Evolutionary conservation across 2,329 filamentous ascomycete species (phyloP), one percentile per base, ranked within the genome.

Genomic region (Verticillium nonalfalfae): DNA sequence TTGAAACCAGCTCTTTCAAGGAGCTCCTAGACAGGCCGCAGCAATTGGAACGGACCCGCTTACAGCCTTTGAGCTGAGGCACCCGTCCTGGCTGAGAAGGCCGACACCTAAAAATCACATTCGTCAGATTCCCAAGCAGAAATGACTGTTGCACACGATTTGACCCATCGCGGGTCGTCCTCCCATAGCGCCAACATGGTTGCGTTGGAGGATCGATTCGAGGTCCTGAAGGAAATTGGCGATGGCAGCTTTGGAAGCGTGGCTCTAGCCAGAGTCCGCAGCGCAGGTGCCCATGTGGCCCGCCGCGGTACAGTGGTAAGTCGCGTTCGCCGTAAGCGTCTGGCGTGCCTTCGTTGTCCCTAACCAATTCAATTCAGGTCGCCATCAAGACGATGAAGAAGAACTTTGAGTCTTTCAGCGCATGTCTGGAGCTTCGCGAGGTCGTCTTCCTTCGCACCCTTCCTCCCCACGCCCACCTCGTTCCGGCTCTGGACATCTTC

Each of bases 341-440:
- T 61, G 54, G 45, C 45, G 35, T 36, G 56, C 33, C 50, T 7
- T 52, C 50, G 59, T 52, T 26, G 26, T 35, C 55, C 59, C 40
- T 64, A 57, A 64, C 57, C 13, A 36, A 21, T 13, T 31, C 14
- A 40, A 61, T 61, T 52, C 60, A 98, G 95, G 90, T 99, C 70
- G 95, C 95, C 54, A 97, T 99, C 79, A 99, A 99, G 79, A 98
- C 95, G 6, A 99, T 99, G 95, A 99, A 99, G 84, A 99, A 99
- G 85, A 93, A 90, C 0, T 99, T 98, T 70, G 93, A 98, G 69
- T 96, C 91, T 1, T 93, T 97, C 72, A 80, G 85, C 15, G 90
- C 93, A 59, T 99, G 95, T 74, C 79, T 97, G 66, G 95, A 99
- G 76, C 85, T 99, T 60, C 89, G 95, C 64, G 95, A 99, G 76